These are phyloP conservation scores for Usnea hakonensis DNA, from an alignment of 495 filamentous ascomycete species.

Conservation along the genomic window DNA sequence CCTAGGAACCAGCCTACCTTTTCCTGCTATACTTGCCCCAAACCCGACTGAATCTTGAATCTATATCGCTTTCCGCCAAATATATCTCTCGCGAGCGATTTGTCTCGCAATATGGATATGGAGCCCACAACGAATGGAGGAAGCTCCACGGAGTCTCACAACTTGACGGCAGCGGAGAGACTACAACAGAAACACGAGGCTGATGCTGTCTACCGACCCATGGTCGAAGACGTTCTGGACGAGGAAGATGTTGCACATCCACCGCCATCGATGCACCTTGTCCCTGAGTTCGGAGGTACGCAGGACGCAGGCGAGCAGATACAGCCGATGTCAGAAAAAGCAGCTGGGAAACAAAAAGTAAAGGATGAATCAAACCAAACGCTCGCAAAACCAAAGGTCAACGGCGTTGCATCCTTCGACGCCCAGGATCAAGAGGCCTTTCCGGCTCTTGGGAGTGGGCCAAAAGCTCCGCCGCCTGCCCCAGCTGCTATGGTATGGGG, in stretches of 20 bases:
- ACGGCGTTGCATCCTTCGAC: slow-evolving; percentile 52
- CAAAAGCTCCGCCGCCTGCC: slow-evolving; percentile 53
- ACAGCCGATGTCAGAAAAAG: slow-evolving; percentile 44
- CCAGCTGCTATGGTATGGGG: slow-evolving; percentile 60
- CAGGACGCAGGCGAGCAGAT: neutral
- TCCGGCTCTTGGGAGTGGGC: slow-evolving; percentile 71
- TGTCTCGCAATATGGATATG: neutral
- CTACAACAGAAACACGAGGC: slow-evolving; percentile 69
- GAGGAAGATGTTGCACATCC: slow-evolving; percentile 65
- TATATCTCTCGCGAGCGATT: neutral
- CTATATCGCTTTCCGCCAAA: neutral
- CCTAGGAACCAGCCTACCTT: neutral
- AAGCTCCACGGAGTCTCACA: slow-evolving; percentile 29
- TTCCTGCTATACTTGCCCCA: neutral
- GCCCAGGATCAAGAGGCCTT: slow-evolving; percentile 84
- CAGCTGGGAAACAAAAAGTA: slow-evolving; percentile 55
- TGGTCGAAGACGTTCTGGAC: slow-evolving; percentile 72
- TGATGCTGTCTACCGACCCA: slow-evolving; percentile 56
- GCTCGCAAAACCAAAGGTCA: slow-evolving; percentile 36
- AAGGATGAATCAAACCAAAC: slow-evolving; percentile 29
- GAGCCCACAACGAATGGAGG: slow-evolving; percentile 37
- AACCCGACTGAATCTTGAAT: neutral
- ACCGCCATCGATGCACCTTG: slow-evolving; percentile 35
- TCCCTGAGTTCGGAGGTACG: slow-evolving; percentile 8
- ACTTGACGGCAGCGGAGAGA: slow-evolving; percentile 55